Evolutionary conservation across 805 yeast species (phyloP).

Genomic region (Wickerhamiella lipophila): DNA sequence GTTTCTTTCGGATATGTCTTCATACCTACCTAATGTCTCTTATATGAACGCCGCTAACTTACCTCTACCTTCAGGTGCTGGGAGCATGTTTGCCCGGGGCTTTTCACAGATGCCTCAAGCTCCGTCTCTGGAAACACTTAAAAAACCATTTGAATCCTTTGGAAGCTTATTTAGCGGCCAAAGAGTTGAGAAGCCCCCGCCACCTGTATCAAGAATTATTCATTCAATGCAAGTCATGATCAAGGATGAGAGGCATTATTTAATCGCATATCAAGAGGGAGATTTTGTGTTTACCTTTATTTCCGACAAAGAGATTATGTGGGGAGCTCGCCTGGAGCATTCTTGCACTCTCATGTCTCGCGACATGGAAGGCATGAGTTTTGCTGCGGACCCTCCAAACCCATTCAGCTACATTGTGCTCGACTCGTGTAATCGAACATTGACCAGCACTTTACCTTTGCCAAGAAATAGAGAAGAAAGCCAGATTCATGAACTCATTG

Average conservation of each 20-base stretch:
- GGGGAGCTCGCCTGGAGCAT: not conserved
- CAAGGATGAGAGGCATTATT: not conserved
- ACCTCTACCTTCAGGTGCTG: not conserved
- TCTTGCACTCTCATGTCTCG: not conserved
- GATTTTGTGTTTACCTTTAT: not conserved
- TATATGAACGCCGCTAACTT: conserved; percentile 1
- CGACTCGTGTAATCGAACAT: not conserved
- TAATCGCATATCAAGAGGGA: not conserved
- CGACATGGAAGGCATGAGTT: conserved; percentile 8
- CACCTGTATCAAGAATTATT: not conserved
- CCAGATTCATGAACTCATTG: conserved; percentile 2
- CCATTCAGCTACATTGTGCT: conserved; percentile 8
- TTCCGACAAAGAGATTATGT: not conserved
- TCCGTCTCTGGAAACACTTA: not conserved
- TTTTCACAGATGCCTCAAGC: not conserved
- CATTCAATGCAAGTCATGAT: not conserved
- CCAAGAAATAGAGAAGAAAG: not conserved
- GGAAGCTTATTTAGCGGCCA: not conserved
- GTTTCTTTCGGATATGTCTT: not conserved
- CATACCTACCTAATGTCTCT: not conserved
- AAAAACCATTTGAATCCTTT: not conserved
- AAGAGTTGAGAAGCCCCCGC: not conserved
- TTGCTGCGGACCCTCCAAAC: conserved; percentile 11
- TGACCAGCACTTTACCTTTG: not conserved
- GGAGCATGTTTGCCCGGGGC: not conserved